phyloP scores from a whole-genome alignment of 2,329 filamentous ascomycete genomes.

The Epichloe uncinata region DNA sequence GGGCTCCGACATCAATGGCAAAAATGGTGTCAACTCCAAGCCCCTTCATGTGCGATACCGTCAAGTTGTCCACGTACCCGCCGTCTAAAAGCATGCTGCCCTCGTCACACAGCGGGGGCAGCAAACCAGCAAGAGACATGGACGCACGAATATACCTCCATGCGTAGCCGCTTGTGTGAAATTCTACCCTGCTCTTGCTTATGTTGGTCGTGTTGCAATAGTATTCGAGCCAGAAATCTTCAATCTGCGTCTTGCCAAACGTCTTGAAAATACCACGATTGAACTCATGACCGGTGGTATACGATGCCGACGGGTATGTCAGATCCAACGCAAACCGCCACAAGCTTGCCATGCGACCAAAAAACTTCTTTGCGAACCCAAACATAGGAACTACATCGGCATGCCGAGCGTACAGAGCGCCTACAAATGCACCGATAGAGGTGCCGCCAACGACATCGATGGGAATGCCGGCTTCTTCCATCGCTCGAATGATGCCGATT shows the following conservation, averaged over 20 bases:
- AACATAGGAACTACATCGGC: conserved; percentile 96
- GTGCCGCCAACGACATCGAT: conserved; percentile 94
- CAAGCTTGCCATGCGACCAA: conserved; percentile 96
- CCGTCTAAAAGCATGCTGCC: conserved; percentile 94
- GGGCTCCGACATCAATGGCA: conserved; percentile 81
- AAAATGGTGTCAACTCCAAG: conserved; percentile 91
- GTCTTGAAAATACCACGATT: conserved; percentile 98
- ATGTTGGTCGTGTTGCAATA: conserved; percentile 99
- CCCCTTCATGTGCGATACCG: conserved; percentile 92
- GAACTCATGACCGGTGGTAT: conserved; percentile 97
- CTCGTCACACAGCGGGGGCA: conserved; percentile 92
- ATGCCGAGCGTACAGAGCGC: conserved; percentile 87
- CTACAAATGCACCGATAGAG: conserved; percentile 91
- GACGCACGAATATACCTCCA: conserved; percentile 95
- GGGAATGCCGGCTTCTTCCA: conserved; percentile 92
- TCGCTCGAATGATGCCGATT: conserved; percentile 82
- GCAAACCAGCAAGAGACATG: conserved; percentile 86
- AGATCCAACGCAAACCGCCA: conserved; percentile 96
- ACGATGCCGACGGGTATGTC: conserved; percentile 91
- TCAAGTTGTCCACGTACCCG: conserved; percentile 94
- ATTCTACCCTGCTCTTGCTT: conserved; percentile 80
- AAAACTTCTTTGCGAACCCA: conserved; percentile 91
- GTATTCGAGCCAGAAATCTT: conserved; percentile 97
- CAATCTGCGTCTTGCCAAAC: conserved; percentile 91
- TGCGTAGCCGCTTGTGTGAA: conserved; percentile 91